phyloP scores from a whole-genome alignment of 148 eudicot genomes.

The Heliamphora exappendiculata region DNA sequence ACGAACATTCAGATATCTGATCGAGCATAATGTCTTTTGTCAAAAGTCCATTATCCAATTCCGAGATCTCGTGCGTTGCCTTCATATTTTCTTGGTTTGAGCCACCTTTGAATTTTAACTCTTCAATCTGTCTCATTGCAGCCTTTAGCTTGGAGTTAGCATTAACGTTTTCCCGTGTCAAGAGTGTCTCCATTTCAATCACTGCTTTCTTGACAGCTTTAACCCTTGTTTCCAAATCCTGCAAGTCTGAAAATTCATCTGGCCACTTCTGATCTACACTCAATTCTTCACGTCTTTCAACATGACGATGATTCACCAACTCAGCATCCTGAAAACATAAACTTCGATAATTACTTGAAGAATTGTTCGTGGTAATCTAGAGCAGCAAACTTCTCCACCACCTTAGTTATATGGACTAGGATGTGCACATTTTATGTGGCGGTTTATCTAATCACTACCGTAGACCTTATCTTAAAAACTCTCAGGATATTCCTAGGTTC shows the following conservation, averaged over 20 bases:
- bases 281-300: constrained; percentile 15
- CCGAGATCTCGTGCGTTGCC: constrained; percentile 40
- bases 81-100: constrained; percentile 34
- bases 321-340: constrained; percentile 38
- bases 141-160: constrained; percentile 50
- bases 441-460: not conserved
- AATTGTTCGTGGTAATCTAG: not conserved
- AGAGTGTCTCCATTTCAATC: constrained; percentile 40
- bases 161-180: constrained; percentile 38
- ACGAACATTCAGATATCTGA: constrained; percentile 66
- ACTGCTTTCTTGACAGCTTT: constrained; percentile 56
- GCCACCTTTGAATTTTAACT: constrained; percentile 46
- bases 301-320: constrained; percentile 6
- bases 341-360: not conserved
- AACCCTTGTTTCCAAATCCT: constrained; percentile 47
- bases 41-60: constrained; percentile 35
- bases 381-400: not conserved
- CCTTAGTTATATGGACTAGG: not conserved
- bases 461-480: not conserved
- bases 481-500: not conserved
- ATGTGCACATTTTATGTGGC: not conserved
- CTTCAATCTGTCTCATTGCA: constrained; percentile 47
- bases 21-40: constrained; percentile 89
- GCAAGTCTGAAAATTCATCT: constrained; percentile 34
- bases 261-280: constrained; percentile 19